Conservation (phyloP, 2,329 filamentous ascomycete species). For the Aureobasidium sp. region DNA sequence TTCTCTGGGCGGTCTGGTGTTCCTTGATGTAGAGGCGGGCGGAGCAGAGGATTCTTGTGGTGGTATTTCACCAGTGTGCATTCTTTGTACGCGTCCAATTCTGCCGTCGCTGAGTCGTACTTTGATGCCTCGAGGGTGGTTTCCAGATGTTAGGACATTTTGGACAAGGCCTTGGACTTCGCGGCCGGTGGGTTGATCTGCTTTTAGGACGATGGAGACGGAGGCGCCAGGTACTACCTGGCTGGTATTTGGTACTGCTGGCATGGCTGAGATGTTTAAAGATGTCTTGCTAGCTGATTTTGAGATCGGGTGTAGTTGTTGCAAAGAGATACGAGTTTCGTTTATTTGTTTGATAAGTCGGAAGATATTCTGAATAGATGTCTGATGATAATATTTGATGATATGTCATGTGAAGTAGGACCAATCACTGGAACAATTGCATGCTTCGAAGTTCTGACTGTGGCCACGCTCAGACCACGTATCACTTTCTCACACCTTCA, state of each 20-base stretch:
- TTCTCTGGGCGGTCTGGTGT: neutral
- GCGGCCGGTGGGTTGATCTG: conserved; percentile 64
- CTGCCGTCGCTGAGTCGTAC: conserved; percentile 63
- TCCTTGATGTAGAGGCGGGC: neutral
- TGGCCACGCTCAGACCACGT: neutral
- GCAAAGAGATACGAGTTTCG: too few relatives aligned
- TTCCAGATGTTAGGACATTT: conserved; percentile 61
- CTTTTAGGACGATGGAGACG: conserved; percentile 68
- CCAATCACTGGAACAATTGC: neutral
- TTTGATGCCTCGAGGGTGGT: conserved; percentile 73
- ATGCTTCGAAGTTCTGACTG: neutral
- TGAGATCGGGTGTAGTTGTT: neutral
- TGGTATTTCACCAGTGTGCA: conserved; percentile 26
- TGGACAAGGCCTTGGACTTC: conserved; percentile 60
- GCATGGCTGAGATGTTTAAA: neutral
- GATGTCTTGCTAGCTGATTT: neutral
- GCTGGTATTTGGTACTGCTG: conserved; percentile 22
- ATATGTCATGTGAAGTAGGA: neutral
- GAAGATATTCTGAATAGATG: neutral
- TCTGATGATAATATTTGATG: neutral
- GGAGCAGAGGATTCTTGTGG: conserved; percentile 6
- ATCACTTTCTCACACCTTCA: neutral
- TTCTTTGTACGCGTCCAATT: conserved; percentile 63
- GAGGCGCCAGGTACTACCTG: conserved; percentile 52
- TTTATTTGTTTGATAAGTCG: too few relatives aligned